phyloP scores from a whole-genome alignment of 2,329 filamentous ascomycete genomes.

The Paracamarosporium sp. region DNA sequence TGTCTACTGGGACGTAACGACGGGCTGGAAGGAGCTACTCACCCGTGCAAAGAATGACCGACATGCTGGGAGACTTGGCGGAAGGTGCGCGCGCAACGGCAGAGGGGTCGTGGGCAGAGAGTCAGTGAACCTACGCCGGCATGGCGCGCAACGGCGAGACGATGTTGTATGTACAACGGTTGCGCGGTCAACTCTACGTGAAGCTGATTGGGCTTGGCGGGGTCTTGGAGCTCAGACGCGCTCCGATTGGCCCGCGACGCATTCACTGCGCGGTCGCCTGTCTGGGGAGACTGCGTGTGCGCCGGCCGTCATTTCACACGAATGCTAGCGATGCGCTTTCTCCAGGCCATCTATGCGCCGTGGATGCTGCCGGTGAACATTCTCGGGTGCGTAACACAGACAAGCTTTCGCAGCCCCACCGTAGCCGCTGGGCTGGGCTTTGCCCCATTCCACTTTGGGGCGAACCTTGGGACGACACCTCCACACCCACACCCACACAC shows the following conservation, averaged over 20 bases:
- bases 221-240: constrained; percentile 4
- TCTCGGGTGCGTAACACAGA: neutral
- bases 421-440: neutral
- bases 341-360: neutral
- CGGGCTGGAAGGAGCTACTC: constrained; percentile 32
- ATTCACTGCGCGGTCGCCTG: neutral
- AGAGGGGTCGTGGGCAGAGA: neutral
- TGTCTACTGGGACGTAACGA: neutral
- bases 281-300: neutral
- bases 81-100: neutral
- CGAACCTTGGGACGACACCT: neutral
- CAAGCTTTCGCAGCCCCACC: constrained; percentile 5
- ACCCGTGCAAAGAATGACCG: constrained; percentile 73
- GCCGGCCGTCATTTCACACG: neutral
- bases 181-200: neutral
- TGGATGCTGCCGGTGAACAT: neutral
- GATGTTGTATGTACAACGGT: neutral
- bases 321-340: neutral
- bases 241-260: constrained; percentile 4
- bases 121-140: neutral
- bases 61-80: constrained; percentile 54
- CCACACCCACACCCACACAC: neutral
- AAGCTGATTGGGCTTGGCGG: constrained; percentile 1
- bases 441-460: neutral
- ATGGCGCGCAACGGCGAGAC: neutral